A percentile compares a stretch with the other conserved stretches of the same genome.
Evolutionary conservation across 805 yeast species (phyloP).

Genomic region (Saccharomycopsis capsularis): DNA sequence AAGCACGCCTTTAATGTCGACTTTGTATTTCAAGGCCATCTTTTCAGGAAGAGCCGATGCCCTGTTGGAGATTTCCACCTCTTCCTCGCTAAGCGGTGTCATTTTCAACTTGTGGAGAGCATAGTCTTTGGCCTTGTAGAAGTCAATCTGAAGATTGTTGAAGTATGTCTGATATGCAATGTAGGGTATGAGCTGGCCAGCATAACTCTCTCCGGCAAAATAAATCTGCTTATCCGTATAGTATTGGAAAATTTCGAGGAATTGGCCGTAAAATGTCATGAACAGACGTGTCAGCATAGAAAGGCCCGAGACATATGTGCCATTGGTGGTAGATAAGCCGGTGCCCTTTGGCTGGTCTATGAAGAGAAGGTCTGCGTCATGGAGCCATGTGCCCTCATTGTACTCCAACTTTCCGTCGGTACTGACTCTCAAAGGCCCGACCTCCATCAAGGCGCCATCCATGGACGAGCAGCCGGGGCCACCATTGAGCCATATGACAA

Average conservation of each 20-base stretch:
- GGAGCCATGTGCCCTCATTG: conserved; percentile 66
- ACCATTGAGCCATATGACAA: conserved; percentile 73
- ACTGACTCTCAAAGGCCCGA: conserved; percentile 62
- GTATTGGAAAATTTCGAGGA: conserved; percentile 54
- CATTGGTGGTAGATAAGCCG: conserved; percentile 50
- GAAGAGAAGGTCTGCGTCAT: conserved; percentile 54
- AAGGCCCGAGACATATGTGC: conserved; percentile 25
- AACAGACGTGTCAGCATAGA: conserved; percentile 35
- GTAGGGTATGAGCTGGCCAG: conserved; percentile 82
- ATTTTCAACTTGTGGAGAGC: not conserved
- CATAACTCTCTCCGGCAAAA: conserved; percentile 78
- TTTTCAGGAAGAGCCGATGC: not conserved
- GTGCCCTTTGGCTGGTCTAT: conserved; percentile 80
- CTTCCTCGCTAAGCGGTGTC: not conserved
- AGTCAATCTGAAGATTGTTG: not conserved
- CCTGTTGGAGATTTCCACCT: not conserved
- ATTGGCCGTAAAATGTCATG: conserved; percentile 46
- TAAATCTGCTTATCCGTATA: conserved; percentile 46
- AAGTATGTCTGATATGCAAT: conserved; percentile 44
- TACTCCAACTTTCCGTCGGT: conserved; percentile 31
- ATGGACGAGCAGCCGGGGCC: conserved; percentile 85
- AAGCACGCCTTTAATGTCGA: conserved; percentile 45
- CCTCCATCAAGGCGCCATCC: conserved; percentile 79
- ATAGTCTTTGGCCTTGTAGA: not conserved
- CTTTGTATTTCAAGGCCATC: not conserved